A percentile compares a stretch with the other conserved stretches of the same genome.
These are phyloP conservation scores for Termitomyces bulborhizus DNA, from an alignment of 768 basidiomycete genomes.

Conservation along the genomic window DNA sequence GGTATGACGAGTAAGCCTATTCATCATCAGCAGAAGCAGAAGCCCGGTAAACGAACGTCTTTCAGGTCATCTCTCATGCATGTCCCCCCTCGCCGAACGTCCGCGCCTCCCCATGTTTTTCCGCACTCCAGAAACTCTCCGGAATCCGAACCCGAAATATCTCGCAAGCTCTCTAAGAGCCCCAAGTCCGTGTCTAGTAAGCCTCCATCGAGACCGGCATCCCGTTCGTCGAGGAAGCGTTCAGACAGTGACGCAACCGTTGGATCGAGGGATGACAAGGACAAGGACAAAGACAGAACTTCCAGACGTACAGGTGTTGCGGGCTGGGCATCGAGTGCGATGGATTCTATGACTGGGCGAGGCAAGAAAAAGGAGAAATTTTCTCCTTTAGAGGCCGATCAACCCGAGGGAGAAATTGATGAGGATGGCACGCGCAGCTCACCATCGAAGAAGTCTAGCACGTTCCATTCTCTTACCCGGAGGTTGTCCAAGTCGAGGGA, in stretches of 20 bases:
- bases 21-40: neutral
- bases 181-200: constrained; percentile 37
- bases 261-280: constrained; percentile 27
- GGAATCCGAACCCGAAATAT: constrained; percentile 30
- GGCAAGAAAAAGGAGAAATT: constrained; percentile 53
- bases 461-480: constrained; percentile 22
- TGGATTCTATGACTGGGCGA: constrained; percentile 52
- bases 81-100: constrained; percentile 9
- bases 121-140: constrained; percentile 11
- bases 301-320: constrained; percentile 41
- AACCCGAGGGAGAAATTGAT: constrained; percentile 21
- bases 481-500: constrained; percentile 30
- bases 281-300: constrained; percentile 24
- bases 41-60: neutral
- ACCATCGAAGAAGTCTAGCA: constrained; percentile 19
- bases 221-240: constrained; percentile 59
- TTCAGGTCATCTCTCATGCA: constrained; percentile 7
- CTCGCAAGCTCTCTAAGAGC: constrained; percentile 26
- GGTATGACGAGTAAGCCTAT: constrained; percentile 51
- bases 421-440: constrained; percentile 13
- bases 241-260: constrained; percentile 48
- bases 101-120: constrained; percentile 12
- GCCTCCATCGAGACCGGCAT: constrained; percentile 46
- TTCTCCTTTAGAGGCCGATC: constrained; percentile 40
- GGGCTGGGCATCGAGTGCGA: constrained; percentile 65